These are phyloP conservation scores for Boletus tylopilopsis DNA, from an alignment of 768 basidiomycete species.

Conservation along the genomic window DNA sequence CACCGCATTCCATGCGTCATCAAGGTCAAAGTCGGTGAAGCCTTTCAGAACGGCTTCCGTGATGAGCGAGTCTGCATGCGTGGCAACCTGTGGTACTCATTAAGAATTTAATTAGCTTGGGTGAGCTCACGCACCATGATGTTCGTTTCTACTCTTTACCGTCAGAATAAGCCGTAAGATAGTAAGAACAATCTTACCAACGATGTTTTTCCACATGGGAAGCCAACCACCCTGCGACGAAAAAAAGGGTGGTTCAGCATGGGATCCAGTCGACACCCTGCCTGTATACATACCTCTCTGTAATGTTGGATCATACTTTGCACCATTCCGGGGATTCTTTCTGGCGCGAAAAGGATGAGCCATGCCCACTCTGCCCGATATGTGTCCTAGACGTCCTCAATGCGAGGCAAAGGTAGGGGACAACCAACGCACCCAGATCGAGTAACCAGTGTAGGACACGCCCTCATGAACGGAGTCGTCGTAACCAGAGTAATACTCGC, in stretches of 20 bases:
- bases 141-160: slow-evolving; percentile 54
- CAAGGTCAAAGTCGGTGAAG: slow-evolving; percentile 56
- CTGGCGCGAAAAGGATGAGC: slow-evolving; percentile 73
- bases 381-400: slow-evolving; percentile 51
- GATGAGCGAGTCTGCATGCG: slow-evolving; percentile 75
- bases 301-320: slow-evolving; percentile 80
- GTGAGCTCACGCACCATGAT: slow-evolving; percentile 55
- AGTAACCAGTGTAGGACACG: slow-evolving; percentile 76
- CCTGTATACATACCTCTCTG: slow-evolving; percentile 48
- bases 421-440: slow-evolving; percentile 57
- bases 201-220: slow-evolving; percentile 89
- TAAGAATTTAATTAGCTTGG: not conserved
- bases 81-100: slow-evolving; percentile 49
- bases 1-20: slow-evolving; percentile 69
- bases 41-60: slow-evolving; percentile 71
- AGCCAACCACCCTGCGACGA: slow-evolving; percentile 64
- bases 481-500: slow-evolving; percentile 74
- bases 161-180: not conserved
- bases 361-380: slow-evolving; percentile 79
- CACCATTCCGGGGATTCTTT: slow-evolving; percentile 72
- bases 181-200: slow-evolving; percentile 37
- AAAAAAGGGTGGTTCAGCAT: not conserved
- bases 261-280: not conserved
- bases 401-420: not conserved
- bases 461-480: slow-evolving; percentile 61